Evolutionary conservation across 768 basidiomycete genomes (phyloP).

Genomic region (Suillus ampliporus): DNA sequence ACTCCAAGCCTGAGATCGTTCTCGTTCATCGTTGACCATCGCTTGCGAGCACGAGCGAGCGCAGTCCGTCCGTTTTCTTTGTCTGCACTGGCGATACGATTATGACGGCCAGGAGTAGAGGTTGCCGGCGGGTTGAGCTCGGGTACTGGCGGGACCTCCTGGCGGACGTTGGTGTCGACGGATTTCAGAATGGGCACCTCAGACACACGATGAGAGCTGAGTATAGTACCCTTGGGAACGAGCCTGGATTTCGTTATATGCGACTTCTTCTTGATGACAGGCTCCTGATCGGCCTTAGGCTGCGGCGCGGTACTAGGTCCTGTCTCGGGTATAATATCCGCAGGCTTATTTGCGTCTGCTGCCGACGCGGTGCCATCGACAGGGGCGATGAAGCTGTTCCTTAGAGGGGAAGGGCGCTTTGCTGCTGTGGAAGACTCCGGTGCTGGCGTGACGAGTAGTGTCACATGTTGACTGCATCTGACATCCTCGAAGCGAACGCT

Average conservation of each 20-base stretch:
- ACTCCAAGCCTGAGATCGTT: slow-evolving; percentile 29
- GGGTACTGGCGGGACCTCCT: background rate
- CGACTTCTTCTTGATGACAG: slow-evolving; percentile 7
- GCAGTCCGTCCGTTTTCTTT: slow-evolving; percentile 22
- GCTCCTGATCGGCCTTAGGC: background rate
- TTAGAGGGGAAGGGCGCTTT: slow-evolving; percentile 17
- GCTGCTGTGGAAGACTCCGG: slow-evolving; percentile 4
- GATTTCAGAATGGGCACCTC: slow-evolving; percentile 11
- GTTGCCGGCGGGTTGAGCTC: slow-evolving; percentile 14
- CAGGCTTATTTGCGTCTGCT: background rate
- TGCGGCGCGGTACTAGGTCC: background rate
- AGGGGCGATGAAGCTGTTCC: slow-evolving; percentile 5
- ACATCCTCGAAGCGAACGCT: slow-evolving; percentile 43
- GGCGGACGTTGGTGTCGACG: slow-evolving; percentile 9
- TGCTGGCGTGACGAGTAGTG: background rate
- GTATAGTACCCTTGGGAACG: slow-evolving; percentile 17
- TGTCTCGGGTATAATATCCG: background rate
- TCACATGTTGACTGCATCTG: slow-evolving; percentile 11
- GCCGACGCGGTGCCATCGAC: slow-evolving; percentile 2
- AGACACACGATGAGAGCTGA: slow-evolving; percentile 15
- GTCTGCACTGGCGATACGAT: slow-evolving; percentile 15
- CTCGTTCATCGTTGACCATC: slow-evolving; percentile 17
- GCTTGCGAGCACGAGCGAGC: slow-evolving; percentile 21
- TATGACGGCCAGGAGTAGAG: slow-evolving; percentile 21
- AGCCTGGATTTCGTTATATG: slow-evolving; percentile 23